Conservation (phyloP, 345 rosid genomes). For the Eucalyptus pumila region DNA sequence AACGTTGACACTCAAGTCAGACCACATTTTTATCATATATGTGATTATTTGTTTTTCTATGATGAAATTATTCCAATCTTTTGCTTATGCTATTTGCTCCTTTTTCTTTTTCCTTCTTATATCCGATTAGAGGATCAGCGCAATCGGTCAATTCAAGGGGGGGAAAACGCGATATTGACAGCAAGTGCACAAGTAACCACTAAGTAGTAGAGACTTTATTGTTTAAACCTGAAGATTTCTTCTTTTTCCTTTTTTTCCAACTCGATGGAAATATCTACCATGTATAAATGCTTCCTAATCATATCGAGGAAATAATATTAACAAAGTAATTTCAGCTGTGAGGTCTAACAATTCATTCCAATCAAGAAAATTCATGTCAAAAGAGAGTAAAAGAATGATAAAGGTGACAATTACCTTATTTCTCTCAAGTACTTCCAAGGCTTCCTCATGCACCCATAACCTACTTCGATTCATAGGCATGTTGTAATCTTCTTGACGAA, state of each 20-base stretch:
- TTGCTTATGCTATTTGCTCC: not conserved
- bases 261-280: not conserved
- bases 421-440: not conserved
- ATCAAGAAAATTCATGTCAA: not conserved
- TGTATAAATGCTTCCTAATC: not conserved
- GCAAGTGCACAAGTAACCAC: not conserved
- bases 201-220: accelerated
- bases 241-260: not conserved
- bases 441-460: not conserved
- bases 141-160: not conserved
- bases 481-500: accelerated
- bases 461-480: not conserved
- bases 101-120: not conserved
- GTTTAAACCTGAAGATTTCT: not conserved
- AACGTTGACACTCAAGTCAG: not conserved
- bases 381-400: accelerated
- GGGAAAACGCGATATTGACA: accelerated
- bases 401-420: not conserved
- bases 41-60: not conserved
- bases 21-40: not conserved
- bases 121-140: accelerated
- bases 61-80: not conserved
- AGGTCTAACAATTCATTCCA: not conserved
- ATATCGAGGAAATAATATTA: not conserved
- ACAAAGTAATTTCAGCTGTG: accelerated